These are phyloP conservation scores for Kluyveromyces sp. DNA, from an alignment of 1,139 yeast genomes.

Conservation along the genomic window DNA sequence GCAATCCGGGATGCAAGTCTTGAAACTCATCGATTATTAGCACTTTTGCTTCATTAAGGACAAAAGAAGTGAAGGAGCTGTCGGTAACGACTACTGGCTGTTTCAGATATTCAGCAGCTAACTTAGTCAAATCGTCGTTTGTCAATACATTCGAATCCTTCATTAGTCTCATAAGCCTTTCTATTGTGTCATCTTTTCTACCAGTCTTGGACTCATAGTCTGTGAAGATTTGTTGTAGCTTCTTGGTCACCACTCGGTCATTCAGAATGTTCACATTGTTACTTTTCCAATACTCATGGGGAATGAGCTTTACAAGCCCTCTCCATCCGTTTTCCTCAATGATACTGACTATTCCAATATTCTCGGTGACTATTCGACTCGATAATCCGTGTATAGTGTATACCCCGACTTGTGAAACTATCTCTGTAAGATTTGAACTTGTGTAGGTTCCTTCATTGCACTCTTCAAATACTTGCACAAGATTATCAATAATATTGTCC, in stretches of 20 bases:
- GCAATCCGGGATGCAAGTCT: conserved; percentile 53
- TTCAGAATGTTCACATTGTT: conserved; percentile 5
- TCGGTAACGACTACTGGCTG: conserved; percentile 8
- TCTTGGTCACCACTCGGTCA: conserved; percentile 11
- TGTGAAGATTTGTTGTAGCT: conserved; percentile 34
- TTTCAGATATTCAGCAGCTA: conserved; percentile 21
- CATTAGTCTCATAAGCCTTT: conserved; percentile 29
- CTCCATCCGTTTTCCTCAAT: conserved; percentile 50
- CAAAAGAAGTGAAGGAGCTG: conserved; percentile 12
- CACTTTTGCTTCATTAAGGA: conserved; percentile 29
- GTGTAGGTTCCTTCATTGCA: conserved; percentile 12
- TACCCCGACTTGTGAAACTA: conserved; percentile 37
- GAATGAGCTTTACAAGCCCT: conserved; percentile 32
- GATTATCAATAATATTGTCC: conserved; percentile 39
- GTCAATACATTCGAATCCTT: conserved; percentile 35
- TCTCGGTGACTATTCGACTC: conserved; percentile 40
- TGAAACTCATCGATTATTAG: conserved; percentile 71
- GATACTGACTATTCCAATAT: conserved; percentile 34
- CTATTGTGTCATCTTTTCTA: conserved; percentile 12
- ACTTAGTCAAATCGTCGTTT: conserved; percentile 36
- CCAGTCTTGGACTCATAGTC: conserved; percentile 27
- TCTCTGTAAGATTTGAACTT: conserved; percentile 14
- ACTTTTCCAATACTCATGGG: conserved; percentile 18
- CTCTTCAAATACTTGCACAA: conserved; percentile 35
- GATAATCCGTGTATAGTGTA: conserved; percentile 64